phyloP scores from a whole-genome alignment of 345 rosid genomes.

The Aurinia saxatilis region DNA sequence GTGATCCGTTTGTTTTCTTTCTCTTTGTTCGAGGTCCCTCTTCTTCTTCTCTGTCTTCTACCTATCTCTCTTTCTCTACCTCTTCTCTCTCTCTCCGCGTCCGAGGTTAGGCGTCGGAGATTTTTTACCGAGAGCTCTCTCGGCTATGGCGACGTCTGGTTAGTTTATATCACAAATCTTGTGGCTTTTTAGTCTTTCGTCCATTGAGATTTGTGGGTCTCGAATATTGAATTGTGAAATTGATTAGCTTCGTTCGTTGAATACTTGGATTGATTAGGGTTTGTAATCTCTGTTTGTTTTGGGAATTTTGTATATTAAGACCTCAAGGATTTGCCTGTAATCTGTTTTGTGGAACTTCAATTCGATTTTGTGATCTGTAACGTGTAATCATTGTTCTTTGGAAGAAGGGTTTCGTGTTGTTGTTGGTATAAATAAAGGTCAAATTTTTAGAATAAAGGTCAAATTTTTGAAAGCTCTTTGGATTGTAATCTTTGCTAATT shows the following conservation, averaged over 20 bases:
- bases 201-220: background rate
- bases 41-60: background rate
- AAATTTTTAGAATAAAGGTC: too few species aligned
- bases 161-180: background rate
- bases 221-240: background rate
- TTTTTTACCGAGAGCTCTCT: slow-evolving; percentile 4
- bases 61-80: slow-evolving; percentile 7
- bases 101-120: slow-evolving; percentile 25
- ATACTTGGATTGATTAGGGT: background rate
- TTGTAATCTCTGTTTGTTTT: background rate
- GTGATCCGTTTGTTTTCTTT: slow-evolving; percentile 22
- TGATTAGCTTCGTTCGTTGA: background rate
- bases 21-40: slow-evolving; percentile 29
- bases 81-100: slow-evolving; percentile 12
- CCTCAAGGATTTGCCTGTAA: too few species aligned
- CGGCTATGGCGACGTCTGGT: slow-evolving; percentile 49
- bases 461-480: background rate
- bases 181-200: background rate
- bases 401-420: background rate
- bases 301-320: too few species aligned
- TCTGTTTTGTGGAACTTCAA: too few species aligned
- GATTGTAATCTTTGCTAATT: background rate
- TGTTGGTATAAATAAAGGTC: background rate
- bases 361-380: background rate
- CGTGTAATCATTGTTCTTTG: background rate